Conservation (phyloP, 129 eudicot species). For the Flaveria ramosissima region DNA sequence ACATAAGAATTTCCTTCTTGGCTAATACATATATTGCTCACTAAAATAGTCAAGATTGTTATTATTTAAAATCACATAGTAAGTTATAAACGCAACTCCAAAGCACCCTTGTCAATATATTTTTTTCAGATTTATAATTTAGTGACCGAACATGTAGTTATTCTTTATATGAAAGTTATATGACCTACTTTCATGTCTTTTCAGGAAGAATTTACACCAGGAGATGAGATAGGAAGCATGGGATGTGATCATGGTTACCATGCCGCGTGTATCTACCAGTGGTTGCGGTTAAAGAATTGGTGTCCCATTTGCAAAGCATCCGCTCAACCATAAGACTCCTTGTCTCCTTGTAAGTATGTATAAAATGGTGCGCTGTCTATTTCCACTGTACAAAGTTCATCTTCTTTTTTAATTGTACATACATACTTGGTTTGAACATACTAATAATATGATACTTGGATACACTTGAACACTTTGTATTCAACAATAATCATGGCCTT, state of each 20-base stretch:
- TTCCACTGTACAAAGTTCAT: conserved; percentile 29
- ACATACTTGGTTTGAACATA: conserved; percentile 24
- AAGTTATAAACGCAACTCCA: not conserved
- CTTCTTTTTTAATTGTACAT: conserved; percentile 22
- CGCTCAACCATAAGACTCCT: conserved; percentile 27
- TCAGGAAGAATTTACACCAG: conserved; percentile 73
- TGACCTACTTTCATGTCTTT: conserved; percentile 14
- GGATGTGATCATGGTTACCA: conserved; percentile 80
- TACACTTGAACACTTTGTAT: conserved; percentile 16
- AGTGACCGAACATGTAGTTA: not conserved
- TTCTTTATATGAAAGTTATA: not conserved
- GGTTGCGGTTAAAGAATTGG: conserved; percentile 86
- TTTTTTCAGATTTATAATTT: not conserved
- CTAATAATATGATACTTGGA: conserved; percentile 24
- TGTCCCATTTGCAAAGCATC: conserved; percentile 87
- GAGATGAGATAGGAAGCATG: conserved; percentile 72
- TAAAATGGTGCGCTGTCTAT: conserved; percentile 10
- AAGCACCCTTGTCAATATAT: not conserved
- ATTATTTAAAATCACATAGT: not conserved
- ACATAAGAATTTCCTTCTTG: not conserved
- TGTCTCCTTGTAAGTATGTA: conserved; percentile 10
- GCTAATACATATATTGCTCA: not conserved
- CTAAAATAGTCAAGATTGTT: not conserved
- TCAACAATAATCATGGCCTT: conserved; percentile 15
- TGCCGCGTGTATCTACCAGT: conserved; percentile 59